Conservation (phyloP, 1,139 yeast genomes). For the Yamadazyma trypodendri region DNA sequence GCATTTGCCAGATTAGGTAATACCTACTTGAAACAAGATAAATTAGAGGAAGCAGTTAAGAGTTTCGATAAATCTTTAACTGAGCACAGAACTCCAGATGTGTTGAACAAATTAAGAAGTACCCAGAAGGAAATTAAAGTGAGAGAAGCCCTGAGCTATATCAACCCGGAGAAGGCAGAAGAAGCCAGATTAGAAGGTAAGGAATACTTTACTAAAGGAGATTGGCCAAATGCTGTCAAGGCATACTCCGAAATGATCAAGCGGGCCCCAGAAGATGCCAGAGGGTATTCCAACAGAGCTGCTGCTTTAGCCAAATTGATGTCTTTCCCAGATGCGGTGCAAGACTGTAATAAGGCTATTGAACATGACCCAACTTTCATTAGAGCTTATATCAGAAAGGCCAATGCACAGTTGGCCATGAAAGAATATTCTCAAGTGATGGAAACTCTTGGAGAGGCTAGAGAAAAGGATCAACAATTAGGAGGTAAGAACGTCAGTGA, state of each 20-base stretch:
- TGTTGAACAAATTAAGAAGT: constrained; percentile 79
- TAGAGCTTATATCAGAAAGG: constrained; percentile 96
- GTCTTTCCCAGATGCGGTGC: constrained; percentile 96
- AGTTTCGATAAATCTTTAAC: constrained; percentile 88
- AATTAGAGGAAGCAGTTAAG: constrained; percentile 71
- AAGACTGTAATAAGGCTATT: constrained; percentile 89
- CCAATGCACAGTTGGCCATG: constrained; percentile 89
- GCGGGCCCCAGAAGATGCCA: constrained; percentile 93
- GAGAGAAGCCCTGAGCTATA: constrained; percentile 72
- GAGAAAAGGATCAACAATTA: constrained; percentile 65
- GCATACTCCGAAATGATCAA: constrained; percentile 94
- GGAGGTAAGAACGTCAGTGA: constrained; percentile 66
- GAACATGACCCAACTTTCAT: constrained; percentile 82
- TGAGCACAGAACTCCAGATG: constrained; percentile 96
- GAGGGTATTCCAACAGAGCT: constrained; percentile 98
- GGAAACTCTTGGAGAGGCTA: constrained; percentile 79
- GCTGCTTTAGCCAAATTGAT: constrained; percentile 92
- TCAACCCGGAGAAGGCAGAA: constrained; percentile 91
- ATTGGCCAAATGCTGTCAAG: constrained; percentile 96
- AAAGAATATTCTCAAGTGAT: constrained; percentile 80
- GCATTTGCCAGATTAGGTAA: constrained; percentile 91
- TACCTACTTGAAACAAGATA: constrained; percentile 71
- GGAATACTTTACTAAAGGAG: constrained; percentile 82
- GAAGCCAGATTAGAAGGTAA: constrained; percentile 93
- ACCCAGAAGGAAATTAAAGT: constrained; percentile 84